phyloP scores from a whole-genome alignment of 2,329 filamentous ascomycete species.

The Colletotrichum liriopes region DNA sequence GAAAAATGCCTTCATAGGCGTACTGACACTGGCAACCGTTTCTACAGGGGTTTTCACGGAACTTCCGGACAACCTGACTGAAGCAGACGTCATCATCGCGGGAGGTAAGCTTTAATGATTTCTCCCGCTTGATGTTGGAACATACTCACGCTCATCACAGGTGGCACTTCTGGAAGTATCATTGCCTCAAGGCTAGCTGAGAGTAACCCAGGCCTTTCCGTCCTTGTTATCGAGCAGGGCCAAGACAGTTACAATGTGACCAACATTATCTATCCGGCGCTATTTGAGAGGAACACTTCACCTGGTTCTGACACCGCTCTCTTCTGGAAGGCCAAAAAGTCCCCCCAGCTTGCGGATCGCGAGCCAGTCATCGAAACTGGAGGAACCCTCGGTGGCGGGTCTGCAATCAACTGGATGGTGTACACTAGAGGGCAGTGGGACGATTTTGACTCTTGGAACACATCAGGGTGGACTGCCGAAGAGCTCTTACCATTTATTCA shows the following conservation, averaged over 20 bases:
- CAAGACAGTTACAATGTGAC: constrained; percentile 48
- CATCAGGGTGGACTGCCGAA: constrained; percentile 52
- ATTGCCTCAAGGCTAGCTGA: constrained; percentile 48
- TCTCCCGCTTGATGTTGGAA: too few relatives aligned
- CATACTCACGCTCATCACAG: constrained; percentile 40
- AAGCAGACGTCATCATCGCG: constrained; percentile 67
- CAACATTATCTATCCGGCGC: constrained; percentile 46
- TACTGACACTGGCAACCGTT: neutral
- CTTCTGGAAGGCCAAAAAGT: constrained; percentile 47
- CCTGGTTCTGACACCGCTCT: constrained; percentile 40
- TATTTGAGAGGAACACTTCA: constrained; percentile 41
- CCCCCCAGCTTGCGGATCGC: constrained; percentile 46
- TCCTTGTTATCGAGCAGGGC: constrained; percentile 51
- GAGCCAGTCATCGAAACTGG: constrained; percentile 46
- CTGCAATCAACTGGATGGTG: constrained; percentile 53
- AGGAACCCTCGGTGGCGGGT: constrained; percentile 51
- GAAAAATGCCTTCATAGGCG: neutral
- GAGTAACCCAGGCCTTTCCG: constrained; percentile 47
- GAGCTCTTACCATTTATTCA: constrained; percentile 52
- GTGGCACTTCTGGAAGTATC: constrained; percentile 49
- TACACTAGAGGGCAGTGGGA: constrained; percentile 51
- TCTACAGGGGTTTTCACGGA: constrained; percentile 46
- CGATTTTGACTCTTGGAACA: constrained; percentile 55
- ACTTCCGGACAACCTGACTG: constrained; percentile 51
- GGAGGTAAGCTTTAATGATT: constrained; percentile 54